A percentile compares a stretch with the other conserved stretches of the same genome.
Evolutionary conservation across 768 basidiomycete species (phyloP).

Genomic region (Imleria badia): DNA sequence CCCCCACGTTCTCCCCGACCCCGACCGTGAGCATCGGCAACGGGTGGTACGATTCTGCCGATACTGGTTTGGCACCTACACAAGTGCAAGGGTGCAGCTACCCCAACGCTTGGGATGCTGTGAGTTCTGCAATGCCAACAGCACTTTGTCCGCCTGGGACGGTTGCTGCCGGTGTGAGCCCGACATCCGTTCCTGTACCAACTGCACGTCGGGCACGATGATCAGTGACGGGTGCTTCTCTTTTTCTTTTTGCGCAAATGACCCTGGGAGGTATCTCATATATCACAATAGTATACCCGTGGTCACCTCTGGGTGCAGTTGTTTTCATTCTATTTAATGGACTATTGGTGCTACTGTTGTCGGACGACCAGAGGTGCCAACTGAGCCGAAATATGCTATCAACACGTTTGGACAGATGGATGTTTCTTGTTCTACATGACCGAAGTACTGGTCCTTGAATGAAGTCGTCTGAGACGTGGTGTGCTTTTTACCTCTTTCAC

Average conservation of each 20-base stretch:
- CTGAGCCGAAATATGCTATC: no score
- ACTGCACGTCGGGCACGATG: slow-evolving; percentile 7
- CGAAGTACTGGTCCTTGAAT: background rate
- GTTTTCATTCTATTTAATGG: background rate
- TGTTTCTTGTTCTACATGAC: background rate
- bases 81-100: slow-evolving; percentile 64
- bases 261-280: background rate
- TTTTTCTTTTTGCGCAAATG: background rate
- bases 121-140: slow-evolving; percentile 46
- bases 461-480: slow-evolving; percentile 4
- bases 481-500: slow-evolving; percentile 1
- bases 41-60: slow-evolving; percentile 58
- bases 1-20: slow-evolving; percentile 48
- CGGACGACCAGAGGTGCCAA: background rate
- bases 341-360: background rate
- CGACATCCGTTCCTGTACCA: background rate
- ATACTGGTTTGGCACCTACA: slow-evolving; percentile 54
- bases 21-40: slow-evolving; percentile 43
- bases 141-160: slow-evolving; percentile 38
- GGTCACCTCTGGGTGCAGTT: background rate
- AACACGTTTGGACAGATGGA: background rate
- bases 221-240: background rate
- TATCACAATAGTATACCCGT: background rate
- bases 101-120: slow-evolving; percentile 63
- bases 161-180: background rate